Conservation (phyloP, 805 yeast species). For the Metschnikowia drakensbergensis region DNA sequence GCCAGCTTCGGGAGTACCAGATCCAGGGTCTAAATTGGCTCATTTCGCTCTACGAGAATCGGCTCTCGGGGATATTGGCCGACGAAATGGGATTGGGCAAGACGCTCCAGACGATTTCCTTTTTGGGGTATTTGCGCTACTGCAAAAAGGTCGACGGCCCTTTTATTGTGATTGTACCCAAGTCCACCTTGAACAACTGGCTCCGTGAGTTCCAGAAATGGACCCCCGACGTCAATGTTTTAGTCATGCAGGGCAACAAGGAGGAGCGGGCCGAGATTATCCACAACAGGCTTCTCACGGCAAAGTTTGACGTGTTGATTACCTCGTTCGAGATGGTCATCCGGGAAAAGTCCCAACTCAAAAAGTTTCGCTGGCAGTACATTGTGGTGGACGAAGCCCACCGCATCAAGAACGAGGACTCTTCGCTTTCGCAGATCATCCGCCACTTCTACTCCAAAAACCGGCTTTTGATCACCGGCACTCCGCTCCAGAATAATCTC, state of each 20-base stretch:
- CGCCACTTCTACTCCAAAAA: slow-evolving; percentile 82
- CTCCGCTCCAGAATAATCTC: slow-evolving; percentile 90
- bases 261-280: slow-evolving; percentile 68
- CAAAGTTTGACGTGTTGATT: slow-evolving; percentile 84
- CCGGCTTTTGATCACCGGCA: slow-evolving; percentile 87
- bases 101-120: slow-evolving; percentile 90
- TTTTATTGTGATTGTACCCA: slow-evolving; percentile 86
- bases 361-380: slow-evolving; percentile 88
- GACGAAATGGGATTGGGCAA: slow-evolving; percentile 99
- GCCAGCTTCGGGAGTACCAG: slow-evolving; percentile 84
- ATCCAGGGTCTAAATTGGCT: slow-evolving; percentile 95
- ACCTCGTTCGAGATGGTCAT: slow-evolving; percentile 93
- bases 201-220: slow-evolving; percentile 88
- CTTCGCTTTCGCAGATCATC: slow-evolving; percentile 87
- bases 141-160: slow-evolving; percentile 82
- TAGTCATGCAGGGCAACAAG: slow-evolving; percentile 86
- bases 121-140: slow-evolving; percentile 82
- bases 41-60: slow-evolving; percentile 80
- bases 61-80: slow-evolving; percentile 88
- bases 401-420: slow-evolving; percentile 91
- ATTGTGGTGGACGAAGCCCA: slow-evolving; percentile 95
- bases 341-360: slow-evolving; percentile 76
- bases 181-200: slow-evolving; percentile 96
- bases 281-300: slow-evolving; percentile 54
- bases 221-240: slow-evolving; percentile 90